Evolutionary conservation across 2,329 filamentous ascomycete genomes (phyloP).

Genomic region (Kalmusia sp.): DNA sequence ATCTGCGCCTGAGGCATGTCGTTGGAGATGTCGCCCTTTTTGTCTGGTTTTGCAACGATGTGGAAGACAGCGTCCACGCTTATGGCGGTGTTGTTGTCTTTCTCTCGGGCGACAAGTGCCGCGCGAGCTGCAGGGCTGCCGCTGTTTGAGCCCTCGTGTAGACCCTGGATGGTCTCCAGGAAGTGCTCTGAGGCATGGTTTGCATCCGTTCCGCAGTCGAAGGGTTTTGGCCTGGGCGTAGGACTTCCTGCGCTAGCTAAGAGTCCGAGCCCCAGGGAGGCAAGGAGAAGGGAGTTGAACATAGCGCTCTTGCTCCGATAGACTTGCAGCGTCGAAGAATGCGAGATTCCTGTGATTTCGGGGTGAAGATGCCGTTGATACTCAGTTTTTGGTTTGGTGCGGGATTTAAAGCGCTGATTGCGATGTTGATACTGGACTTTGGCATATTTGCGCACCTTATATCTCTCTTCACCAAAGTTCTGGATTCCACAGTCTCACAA

Average conservation of each 20-base stretch:
- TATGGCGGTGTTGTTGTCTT: slow-evolving; percentile 37
- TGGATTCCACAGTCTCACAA: slow-evolving; percentile 44
- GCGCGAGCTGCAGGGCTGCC: slow-evolving; percentile 39
- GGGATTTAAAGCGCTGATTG: slow-evolving; percentile 14
- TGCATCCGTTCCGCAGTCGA: slow-evolving; percentile 52
- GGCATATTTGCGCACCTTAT: slow-evolving; percentile 29
- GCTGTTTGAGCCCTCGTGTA: slow-evolving; percentile 36
- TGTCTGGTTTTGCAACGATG: slow-evolving; percentile 49
- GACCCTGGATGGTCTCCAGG: slow-evolving; percentile 44
- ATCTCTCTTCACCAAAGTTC: slow-evolving; percentile 31
- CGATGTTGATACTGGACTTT: slow-evolving; percentile 17
- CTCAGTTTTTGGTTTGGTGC: not conserved
- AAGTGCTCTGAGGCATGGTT: slow-evolving; percentile 48
- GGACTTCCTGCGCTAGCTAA: slow-evolving; percentile 21
- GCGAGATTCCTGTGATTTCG: slow-evolving; percentile 10
- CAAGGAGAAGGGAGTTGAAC: slow-evolving; percentile 39
- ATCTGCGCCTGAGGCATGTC: slow-evolving; percentile 50
- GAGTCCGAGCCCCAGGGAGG: slow-evolving; percentile 26
- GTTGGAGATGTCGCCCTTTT: slow-evolving; percentile 48
- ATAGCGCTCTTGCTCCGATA: slow-evolving; percentile 28
- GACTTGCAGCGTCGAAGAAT: slow-evolving; percentile 24
- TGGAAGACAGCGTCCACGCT: slow-evolving; percentile 54
- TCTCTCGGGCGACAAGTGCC: slow-evolving; percentile 25
- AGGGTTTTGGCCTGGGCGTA: slow-evolving; percentile 37
- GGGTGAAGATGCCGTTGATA: slow-evolving; percentile 1